These are phyloP conservation scores for Triglochin maritima DNA, from an alignment of 106 monocot species.

Conservation along the genomic window DNA sequence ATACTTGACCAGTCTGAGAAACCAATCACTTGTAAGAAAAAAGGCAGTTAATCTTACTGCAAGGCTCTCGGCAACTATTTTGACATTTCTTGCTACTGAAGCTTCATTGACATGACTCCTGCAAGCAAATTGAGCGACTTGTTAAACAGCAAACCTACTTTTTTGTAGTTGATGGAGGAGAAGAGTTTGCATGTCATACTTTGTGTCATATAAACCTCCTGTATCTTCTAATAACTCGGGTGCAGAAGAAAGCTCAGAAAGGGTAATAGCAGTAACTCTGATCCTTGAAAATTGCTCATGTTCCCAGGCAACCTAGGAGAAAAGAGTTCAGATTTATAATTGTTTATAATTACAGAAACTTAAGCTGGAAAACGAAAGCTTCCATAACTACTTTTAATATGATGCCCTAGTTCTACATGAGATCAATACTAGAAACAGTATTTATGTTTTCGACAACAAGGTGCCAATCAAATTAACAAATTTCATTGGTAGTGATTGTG, in stretches of 20 bases:
- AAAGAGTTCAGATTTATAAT: slow-evolving; percentile 4
- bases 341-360: neutral
- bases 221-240: slow-evolving; percentile 76
- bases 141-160: too few relatives aligned
- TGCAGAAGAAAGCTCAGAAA: slow-evolving; percentile 67
- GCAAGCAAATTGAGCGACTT: slow-evolving; percentile 9
- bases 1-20: too few relatives aligned
- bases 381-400: neutral
- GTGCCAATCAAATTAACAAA: too few relatives aligned
- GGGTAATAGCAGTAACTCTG: slow-evolving; percentile 84
- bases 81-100: slow-evolving; percentile 59
- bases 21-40: too few relatives aligned
- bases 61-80: slow-evolving; percentile 90
- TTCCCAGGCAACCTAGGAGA: slow-evolving; percentile 85
- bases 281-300: slow-evolving; percentile 96
- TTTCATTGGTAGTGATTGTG: too few relatives aligned
- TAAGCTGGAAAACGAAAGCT: too few relatives aligned
- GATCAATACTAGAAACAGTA: neutral
- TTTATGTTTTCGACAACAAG: too few relatives aligned
- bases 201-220: slow-evolving; percentile 64
- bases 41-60: slow-evolving; percentile 42
- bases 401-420: neutral
- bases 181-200: slow-evolving; percentile 23
- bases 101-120: slow-evolving; percentile 58
- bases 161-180: neutral